Evolutionary conservation across 257 asterid species (phyloP).

Genomic region (Plectranthus barbatus): DNA sequence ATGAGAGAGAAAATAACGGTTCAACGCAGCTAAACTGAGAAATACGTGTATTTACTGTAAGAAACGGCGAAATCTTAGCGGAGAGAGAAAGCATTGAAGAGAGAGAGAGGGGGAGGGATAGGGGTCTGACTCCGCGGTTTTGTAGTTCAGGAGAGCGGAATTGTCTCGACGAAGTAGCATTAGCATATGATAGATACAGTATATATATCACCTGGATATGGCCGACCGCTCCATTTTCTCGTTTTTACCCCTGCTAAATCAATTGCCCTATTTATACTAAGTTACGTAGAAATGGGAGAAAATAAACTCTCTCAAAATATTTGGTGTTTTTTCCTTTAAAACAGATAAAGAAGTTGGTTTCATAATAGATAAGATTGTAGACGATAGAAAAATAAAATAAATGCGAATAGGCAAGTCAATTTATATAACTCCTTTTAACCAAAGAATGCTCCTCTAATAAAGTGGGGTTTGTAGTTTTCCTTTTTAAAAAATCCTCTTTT

Average conservation of each 20-base stretch:
- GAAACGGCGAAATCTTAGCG: background rate
- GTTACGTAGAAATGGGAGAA: too few relatives aligned
- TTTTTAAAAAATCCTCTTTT: too few relatives aligned
- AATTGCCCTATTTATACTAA: background rate
- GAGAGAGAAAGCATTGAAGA: background rate
- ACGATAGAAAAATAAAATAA: too few relatives aligned
- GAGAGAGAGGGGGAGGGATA: conserved; percentile 4
- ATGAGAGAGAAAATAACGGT: background rate
- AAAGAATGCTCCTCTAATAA: too few relatives aligned
- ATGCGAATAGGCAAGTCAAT: too few relatives aligned
- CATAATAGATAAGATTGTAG: too few relatives aligned
- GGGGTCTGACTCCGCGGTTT: conserved; percentile 23
- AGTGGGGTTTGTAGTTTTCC: too few relatives aligned
- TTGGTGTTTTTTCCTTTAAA: too few relatives aligned
- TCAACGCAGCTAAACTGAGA: background rate
- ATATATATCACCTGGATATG: conserved; percentile 16
- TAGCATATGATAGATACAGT: too few relatives aligned
- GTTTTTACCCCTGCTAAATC: conserved; percentile 9
- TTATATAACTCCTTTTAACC: too few relatives aligned
- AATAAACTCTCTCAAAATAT: too few relatives aligned
- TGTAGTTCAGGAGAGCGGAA: conserved; percentile 21
- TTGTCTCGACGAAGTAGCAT: conserved; percentile 5
- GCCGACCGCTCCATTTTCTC: background rate
- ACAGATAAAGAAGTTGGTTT: too few relatives aligned
- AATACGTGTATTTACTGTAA: background rate